phyloP scores from a whole-genome alignment of 1,284 basidiomycete genomes.

The Ganoderma sp. region DNA sequence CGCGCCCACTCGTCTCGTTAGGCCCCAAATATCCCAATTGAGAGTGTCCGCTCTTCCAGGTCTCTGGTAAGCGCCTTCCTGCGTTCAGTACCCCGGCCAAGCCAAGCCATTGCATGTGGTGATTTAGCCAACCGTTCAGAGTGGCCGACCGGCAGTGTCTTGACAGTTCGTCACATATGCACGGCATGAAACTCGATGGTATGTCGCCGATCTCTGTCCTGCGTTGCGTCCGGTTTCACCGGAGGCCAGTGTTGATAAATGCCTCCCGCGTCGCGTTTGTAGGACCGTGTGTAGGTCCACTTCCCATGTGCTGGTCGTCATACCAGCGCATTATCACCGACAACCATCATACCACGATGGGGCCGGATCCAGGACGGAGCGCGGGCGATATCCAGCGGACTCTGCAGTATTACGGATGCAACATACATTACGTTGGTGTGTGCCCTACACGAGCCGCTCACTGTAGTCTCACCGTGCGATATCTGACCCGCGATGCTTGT shows the following conservation, averaged over 20 bases:
- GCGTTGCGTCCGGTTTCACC: not conserved
- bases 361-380: not conserved
- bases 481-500: not conserved
- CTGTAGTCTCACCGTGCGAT: not conserved
- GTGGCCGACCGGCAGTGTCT: not conserved
- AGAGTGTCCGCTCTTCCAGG: not conserved
- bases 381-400: not conserved
- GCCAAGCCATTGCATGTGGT: not conserved
- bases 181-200: not conserved
- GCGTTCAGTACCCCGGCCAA: not conserved
- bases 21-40: not conserved
- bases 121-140: not conserved
- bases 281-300: not conserved
- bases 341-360: not conserved
- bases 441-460: not conserved
- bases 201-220: not conserved
- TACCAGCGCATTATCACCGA: not conserved
- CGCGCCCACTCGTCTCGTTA: not conserved
- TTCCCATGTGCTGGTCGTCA: not conserved
- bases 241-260: not conserved
- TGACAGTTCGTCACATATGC: not conserved
- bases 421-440: not conserved
- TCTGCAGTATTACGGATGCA: not conserved
- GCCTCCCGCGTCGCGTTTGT: not conserved
- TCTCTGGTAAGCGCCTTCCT: not conserved